phyloP scores from a whole-genome alignment of 73 alveolate species.

The Vitrella brassicaformis region DNA sequence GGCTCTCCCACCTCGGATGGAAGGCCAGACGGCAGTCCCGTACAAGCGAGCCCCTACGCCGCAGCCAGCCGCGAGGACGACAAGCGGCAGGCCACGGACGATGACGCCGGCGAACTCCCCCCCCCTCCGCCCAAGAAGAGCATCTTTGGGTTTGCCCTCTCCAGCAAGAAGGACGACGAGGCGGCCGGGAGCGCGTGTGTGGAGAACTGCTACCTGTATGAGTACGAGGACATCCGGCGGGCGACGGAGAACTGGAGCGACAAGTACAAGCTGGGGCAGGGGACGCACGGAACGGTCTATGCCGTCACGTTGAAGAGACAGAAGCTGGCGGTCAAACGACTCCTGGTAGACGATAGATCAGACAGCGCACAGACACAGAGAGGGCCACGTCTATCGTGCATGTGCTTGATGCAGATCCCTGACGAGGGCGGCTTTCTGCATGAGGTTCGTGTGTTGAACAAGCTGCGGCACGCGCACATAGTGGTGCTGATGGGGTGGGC shows the following conservation, averaged over 20 bases:
- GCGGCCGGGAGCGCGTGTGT: background rate
- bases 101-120: too few relatives aligned
- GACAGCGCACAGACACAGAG: too few relatives aligned
- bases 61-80: too few relatives aligned
- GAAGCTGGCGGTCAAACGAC: background rate
- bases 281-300: background rate
- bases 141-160: too few relatives aligned
- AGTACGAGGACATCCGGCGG: background rate
- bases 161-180: background rate
- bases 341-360: too few relatives aligned
- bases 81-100: too few relatives aligned
- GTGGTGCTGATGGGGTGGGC: slow-evolving; percentile 38
- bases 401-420: background rate
- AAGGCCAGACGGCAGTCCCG: too few relatives aligned
- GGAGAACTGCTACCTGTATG: background rate
- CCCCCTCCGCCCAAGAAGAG: too few relatives aligned
- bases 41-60: too few relatives aligned
- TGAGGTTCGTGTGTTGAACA: slow-evolving; percentile 24
- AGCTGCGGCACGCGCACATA: slow-evolving; percentile 29
- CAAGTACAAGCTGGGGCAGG: background rate
- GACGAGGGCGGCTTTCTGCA: background rate
- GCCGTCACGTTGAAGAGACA: background rate
- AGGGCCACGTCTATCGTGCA: background rate
- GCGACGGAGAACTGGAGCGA: background rate
- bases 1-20: too few relatives aligned